These are phyloP conservation scores for Colletotrichum eremochloae DNA, from an alignment of 2,329 filamentous ascomycete species.

Conservation along the genomic window DNA sequence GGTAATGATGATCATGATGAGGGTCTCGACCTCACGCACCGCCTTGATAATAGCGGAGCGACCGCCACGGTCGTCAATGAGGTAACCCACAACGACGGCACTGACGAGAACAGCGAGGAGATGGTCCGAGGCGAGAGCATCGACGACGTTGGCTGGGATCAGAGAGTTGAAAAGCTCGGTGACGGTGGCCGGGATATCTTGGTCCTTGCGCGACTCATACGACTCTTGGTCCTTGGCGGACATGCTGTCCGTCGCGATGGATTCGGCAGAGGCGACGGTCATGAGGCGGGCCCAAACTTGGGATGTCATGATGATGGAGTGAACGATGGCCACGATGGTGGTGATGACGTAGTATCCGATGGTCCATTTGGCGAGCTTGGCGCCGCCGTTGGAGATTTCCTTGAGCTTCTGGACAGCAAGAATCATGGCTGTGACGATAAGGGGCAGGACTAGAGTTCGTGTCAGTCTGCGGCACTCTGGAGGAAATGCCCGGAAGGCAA, in stretches of 20 bases:
- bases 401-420: constrained; percentile 63
- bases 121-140: constrained; percentile 60
- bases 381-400: constrained; percentile 59
- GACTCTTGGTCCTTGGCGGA: constrained; percentile 49
- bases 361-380: constrained; percentile 61
- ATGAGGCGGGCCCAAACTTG: constrained; percentile 64
- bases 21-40: constrained; percentile 61
- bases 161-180: constrained; percentile 63
- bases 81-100: constrained; percentile 60
- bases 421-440: constrained; percentile 67
- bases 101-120: constrained; percentile 62
- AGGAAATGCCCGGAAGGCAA: too few species aligned
- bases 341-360: constrained; percentile 64
- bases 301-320: constrained; percentile 60
- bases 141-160: constrained; percentile 62
- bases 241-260: constrained; percentile 47
- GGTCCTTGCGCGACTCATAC: constrained; percentile 51
- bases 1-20: constrained; percentile 61
- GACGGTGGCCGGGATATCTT: constrained; percentile 58
- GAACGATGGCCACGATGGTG: constrained; percentile 62
- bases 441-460: constrained; percentile 58
- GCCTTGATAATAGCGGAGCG: constrained; percentile 57
- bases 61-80: constrained; percentile 55
- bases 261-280: constrained; percentile 50
- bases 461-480: constrained; percentile 5